Evolutionary conservation across 1,284 basidiomycete species (phyloP).

Genomic region (Omphalotus olearius): DNA sequence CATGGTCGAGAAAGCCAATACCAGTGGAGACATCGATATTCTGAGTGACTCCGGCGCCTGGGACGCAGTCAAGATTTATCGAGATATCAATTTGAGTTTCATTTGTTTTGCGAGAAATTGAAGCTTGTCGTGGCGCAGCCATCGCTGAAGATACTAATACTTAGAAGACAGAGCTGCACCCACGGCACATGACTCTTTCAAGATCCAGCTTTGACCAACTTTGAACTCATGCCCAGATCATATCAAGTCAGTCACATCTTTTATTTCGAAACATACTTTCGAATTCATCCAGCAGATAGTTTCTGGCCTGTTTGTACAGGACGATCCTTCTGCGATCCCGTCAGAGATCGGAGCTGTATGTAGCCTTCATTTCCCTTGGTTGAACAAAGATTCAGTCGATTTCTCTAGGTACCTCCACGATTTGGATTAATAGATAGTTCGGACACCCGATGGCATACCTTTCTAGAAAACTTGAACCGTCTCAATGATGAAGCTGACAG

Average conservation of each 20-base stretch:
- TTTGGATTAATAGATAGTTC: constrained; percentile 60
- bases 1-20: constrained; percentile 98
- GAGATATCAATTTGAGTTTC: constrained; percentile 89
- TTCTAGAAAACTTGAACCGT: constrained; percentile 36
- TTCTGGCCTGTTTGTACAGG: constrained; percentile 35
- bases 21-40: constrained; percentile 88
- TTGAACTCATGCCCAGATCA: no score
- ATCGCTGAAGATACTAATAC: constrained; percentile 30
- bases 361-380: constrained; percentile 3
- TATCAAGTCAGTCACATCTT: no score
- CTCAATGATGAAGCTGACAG: constrained; percentile 41
- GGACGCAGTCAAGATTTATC: constrained; percentile 80
- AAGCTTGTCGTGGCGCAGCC: constrained; percentile 57
- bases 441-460: constrained; percentile 47
- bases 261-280: background rate
- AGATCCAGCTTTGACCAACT: background rate
- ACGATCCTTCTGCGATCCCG: constrained; percentile 21
- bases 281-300: constrained; percentile 25
- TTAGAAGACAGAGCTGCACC: background rate
- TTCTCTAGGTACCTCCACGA: constrained; percentile 45
- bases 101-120: constrained; percentile 82
- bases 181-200: background rate
- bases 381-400: background rate
- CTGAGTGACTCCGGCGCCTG: constrained; percentile 63
- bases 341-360: constrained; percentile 16